Conservation (phyloP, 2,329 filamentous ascomycete species). For the Apiospora kogelbergensis region DNA sequence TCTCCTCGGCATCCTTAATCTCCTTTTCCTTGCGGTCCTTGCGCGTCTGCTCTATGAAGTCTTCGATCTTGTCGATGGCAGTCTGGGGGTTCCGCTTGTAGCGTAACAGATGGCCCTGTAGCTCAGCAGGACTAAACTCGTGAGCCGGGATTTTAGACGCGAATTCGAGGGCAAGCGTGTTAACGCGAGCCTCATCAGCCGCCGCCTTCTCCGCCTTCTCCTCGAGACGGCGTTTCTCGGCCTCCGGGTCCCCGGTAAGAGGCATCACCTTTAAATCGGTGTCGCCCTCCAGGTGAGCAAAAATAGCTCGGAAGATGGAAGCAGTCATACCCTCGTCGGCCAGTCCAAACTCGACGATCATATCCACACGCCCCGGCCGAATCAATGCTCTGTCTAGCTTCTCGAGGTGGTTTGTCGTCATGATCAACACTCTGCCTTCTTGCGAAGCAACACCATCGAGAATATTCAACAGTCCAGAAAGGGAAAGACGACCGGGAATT, state of each 20-base stretch:
- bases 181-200: slow-evolving; percentile 41
- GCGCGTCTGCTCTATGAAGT: slow-evolving; percentile 50
- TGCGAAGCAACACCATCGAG: slow-evolving; percentile 72
- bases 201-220: slow-evolving; percentile 33
- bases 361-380: slow-evolving; percentile 62
- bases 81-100: slow-evolving; percentile 52
- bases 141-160: slow-evolving; percentile 49
- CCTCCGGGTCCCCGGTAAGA: slow-evolving; percentile 29
- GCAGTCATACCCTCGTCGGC: slow-evolving; percentile 53
- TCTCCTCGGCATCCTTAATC: slow-evolving; percentile 32
- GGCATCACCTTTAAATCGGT: slow-evolving; percentile 28
- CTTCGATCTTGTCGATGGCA: slow-evolving; percentile 46
- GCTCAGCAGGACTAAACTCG: slow-evolving; percentile 60
- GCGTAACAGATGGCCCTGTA: slow-evolving; percentile 58
- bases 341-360: slow-evolving; percentile 55
- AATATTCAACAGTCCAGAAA: slow-evolving; percentile 78
- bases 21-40: slow-evolving; percentile 38
- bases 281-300: slow-evolving; percentile 51
- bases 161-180: slow-evolving; percentile 48
- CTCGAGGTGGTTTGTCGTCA: slow-evolving; percentile 65
- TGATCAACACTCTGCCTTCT: slow-evolving; percentile 62
- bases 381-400: slow-evolving; percentile 63
- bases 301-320: slow-evolving; percentile 59
- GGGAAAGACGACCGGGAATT: slow-evolving; percentile 50
- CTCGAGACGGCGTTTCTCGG: slow-evolving; percentile 23